These are phyloP conservation scores for Wickerhamomyces sp. DNA, from an alignment of 1,139 yeast species.

Conservation along the genomic window DNA sequence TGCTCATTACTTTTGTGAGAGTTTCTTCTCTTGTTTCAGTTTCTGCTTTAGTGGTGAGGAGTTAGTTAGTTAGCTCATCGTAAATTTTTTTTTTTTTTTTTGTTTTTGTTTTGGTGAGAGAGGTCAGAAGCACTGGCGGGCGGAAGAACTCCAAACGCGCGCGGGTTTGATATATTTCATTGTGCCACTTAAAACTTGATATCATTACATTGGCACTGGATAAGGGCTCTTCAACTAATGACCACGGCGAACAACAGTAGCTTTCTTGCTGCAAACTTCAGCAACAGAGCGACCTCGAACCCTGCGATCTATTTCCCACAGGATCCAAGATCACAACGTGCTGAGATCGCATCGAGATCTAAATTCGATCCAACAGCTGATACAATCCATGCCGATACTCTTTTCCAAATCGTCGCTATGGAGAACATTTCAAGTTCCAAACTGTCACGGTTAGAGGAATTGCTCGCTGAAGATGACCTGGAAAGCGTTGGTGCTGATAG, in stretches of 20 bases:
- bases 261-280: conserved; percentile 10
- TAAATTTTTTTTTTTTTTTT: too few relatives aligned
- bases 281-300: conserved; percentile 2
- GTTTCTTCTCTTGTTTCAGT: not conserved
- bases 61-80: too few relatives aligned
- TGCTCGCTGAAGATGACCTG: conserved; percentile 21
- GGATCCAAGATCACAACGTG: conserved; percentile 13
- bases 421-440: conserved; percentile 27
- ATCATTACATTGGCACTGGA: too few relatives aligned
- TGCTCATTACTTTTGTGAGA: conserved; percentile 4
- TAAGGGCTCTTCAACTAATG: too few relatives aligned
- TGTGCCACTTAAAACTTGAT: too few relatives aligned
- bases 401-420: conserved; percentile 31
- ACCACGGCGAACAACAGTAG: too few relatives aligned
- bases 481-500: conserved; percentile 25
- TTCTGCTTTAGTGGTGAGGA: too few relatives aligned
- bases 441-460: conserved; percentile 24
- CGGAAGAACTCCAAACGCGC: too few relatives aligned
- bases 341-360: conserved; percentile 7
- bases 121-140: too few relatives aligned
- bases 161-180: too few relatives aligned
- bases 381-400: conserved; percentile 11
- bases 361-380: not conserved
- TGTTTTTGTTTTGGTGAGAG: too few relatives aligned
- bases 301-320: conserved; percentile 7